phyloP scores from a whole-genome alignment of 2,329 filamentous ascomycete genomes.

The Gaeumannomyces sp. region DNA sequence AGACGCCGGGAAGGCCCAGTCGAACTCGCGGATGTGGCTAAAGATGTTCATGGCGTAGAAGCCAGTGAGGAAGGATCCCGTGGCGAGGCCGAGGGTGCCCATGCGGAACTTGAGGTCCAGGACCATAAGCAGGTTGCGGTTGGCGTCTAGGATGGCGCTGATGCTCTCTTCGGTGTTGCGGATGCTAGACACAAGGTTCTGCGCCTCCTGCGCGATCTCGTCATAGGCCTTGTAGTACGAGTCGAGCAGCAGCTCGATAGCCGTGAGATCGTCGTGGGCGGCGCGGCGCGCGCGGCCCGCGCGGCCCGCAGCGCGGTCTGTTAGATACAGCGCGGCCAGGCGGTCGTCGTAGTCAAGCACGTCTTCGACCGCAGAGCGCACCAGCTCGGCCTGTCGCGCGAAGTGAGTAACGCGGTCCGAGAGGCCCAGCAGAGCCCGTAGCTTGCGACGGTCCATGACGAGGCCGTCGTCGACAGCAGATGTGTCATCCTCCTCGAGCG shows the following conservation, averaged over 20 bases:
- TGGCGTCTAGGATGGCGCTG: slow-evolving; percentile 94
- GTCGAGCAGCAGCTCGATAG: slow-evolving; percentile 93
- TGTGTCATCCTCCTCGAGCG: slow-evolving; percentile 73
- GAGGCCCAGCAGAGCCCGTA: slow-evolving; percentile 83
- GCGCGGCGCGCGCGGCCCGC: slow-evolving; percentile 62
- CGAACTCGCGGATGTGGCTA: slow-evolving; percentile 94
- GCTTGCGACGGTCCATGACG: slow-evolving; percentile 80
- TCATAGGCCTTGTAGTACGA: slow-evolving; percentile 97
- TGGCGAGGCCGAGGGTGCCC: slow-evolving; percentile 86
- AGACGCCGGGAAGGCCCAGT: slow-evolving; percentile 78
- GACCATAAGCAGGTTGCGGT: slow-evolving; percentile 96
- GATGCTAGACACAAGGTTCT: slow-evolving; percentile 89
- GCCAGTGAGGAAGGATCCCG: slow-evolving; percentile 88
- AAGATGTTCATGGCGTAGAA: slow-evolving; percentile 99
- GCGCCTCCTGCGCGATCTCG: slow-evolving; percentile 92
- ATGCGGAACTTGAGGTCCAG: slow-evolving; percentile 95
- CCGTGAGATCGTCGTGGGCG: slow-evolving; percentile 77
- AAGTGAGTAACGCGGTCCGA: slow-evolving; percentile 95
- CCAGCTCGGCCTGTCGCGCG: slow-evolving; percentile 90
- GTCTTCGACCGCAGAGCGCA: slow-evolving; percentile 92
- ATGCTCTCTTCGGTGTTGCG: slow-evolving; percentile 97
- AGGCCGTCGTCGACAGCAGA: neutral
- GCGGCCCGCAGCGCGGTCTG: slow-evolving; percentile 73
- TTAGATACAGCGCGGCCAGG: slow-evolving; percentile 91
- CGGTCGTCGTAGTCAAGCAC: slow-evolving; percentile 95